phyloP scores from a whole-genome alignment of 2,329 filamentous ascomycete genomes.

The Neofusicoccum laricinum region DNA sequence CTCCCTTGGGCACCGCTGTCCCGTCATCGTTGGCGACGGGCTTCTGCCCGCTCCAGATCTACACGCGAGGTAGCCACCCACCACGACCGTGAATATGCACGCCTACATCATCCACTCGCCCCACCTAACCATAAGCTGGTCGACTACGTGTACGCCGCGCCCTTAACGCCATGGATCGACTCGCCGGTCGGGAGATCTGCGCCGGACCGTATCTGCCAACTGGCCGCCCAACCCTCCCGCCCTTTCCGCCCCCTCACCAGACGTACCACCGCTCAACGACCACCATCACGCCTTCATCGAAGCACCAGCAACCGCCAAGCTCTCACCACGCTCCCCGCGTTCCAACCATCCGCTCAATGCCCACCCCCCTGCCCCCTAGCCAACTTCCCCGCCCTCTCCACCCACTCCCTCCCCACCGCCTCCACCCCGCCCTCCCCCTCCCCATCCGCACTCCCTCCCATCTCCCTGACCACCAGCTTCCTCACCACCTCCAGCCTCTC shows the following conservation, averaged over 20 bases:
- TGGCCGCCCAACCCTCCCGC: too few relatives aligned
- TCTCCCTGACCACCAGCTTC: constrained; percentile 59
- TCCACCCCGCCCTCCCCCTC: constrained; percentile 42
- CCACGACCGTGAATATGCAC: neutral
- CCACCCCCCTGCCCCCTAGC: constrained; percentile 45
- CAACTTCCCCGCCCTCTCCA: constrained; percentile 49
- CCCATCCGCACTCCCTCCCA: constrained; percentile 26
- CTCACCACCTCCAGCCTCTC: constrained; percentile 60
- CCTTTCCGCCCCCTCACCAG: too few relatives aligned
- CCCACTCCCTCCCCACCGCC: constrained; percentile 48
- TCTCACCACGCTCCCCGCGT: too few relatives aligned
- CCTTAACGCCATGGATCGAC: too few relatives aligned
- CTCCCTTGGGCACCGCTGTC: neutral
- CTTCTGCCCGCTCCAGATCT: neutral
- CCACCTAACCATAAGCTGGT: neutral
- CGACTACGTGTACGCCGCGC: neutral
- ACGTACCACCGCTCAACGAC: neutral
- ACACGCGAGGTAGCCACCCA: neutral
- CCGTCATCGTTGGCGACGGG: neutral
- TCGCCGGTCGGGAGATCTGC: too few relatives aligned
- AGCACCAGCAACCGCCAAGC: neutral
- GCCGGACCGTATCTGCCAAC: too few relatives aligned
- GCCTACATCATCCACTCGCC: neutral
- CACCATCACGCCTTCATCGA: neutral
- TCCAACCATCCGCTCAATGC: constrained; percentile 40